Evolutionary conservation across 441 rosid genomes (phyloP), one percentile per base, ranked within the genome.

Genomic region (Raphanus hybrid): DNA sequence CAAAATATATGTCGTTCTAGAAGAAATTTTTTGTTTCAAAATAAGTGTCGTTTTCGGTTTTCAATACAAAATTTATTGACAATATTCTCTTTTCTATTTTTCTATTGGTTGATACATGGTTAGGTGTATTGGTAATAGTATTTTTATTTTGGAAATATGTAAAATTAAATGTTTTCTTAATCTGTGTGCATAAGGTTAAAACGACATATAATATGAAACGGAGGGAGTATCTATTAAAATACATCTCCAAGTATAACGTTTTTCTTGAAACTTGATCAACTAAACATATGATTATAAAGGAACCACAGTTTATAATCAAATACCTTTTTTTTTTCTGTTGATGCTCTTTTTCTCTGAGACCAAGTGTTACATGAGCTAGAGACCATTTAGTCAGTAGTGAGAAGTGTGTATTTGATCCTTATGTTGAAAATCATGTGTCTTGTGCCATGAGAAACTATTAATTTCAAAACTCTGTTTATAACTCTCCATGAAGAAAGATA

Each of bases 211-310:
- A 16, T 16, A 16, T 16, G 18, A 16, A 16, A 16, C 18, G 18
- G 18, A 16, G 18, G 18, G 18, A 16, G 34, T 29, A 23, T 32
- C 35, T 32, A 6, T 32, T 4, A 32, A 32, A 32, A 32, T 32
- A 58, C 61, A 60, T 45, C 26, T 45, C 67, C 62, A 43, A 75
- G 52, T 67, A 55, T 29, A 9, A 41, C 26, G 26, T 18, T 10
- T 43, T 66, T 12, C 16, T 20, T 65, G 54, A 20, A 65, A 65
- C 55, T 18, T 4, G 55, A 20, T 65, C 69, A 65, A 23, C 69
- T 43, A 16, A 6, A 7, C 69, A 41, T 35, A 16, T 64, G 32
- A 29, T 29, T 3, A 41, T 64, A 18, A 48, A 61, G 45, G 68
- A 71, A 71, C 18, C 43, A 63, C 35, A 29, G 0, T 32, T 1